phyloP scores from a whole-genome alignment of 2,329 filamentous ascomycete genomes.

The Colletotrichum lindemuthianum region DNA sequence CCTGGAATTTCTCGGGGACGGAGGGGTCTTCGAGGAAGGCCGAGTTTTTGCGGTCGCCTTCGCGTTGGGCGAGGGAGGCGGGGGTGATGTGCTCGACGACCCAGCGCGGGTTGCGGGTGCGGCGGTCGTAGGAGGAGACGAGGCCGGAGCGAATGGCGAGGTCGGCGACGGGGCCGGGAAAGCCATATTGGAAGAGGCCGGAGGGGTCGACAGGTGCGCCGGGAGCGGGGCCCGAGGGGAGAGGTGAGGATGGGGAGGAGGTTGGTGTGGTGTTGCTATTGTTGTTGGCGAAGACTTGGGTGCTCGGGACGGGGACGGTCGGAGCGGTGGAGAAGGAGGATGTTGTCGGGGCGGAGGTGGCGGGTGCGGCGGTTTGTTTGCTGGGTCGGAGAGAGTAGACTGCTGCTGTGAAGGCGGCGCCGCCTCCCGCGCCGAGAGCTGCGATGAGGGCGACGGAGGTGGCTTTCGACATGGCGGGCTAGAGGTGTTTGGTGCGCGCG shows the following conservation, averaged over 20 bases:
- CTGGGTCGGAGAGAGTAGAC: slow-evolving; percentile 68
- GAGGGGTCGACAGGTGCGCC: slow-evolving; percentile 73
- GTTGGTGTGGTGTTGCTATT: slow-evolving; percentile 39
- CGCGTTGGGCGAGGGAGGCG: slow-evolving; percentile 76
- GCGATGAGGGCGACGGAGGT: slow-evolving; percentile 77
- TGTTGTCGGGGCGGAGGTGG: slow-evolving; percentile 42
- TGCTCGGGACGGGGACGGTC: slow-evolving; percentile 62
- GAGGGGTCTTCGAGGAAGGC: slow-evolving; percentile 82
- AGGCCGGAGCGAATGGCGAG: slow-evolving; percentile 80
- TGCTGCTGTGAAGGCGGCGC: slow-evolving; percentile 77
- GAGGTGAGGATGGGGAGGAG: slow-evolving; percentile 40
- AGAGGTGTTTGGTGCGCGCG: slow-evolving; percentile 6
- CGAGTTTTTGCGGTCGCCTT: slow-evolving; percentile 86
- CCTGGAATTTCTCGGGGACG: slow-evolving; percentile 89
- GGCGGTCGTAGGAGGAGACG: slow-evolving; percentile 89
- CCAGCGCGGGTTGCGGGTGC: slow-evolving; percentile 92
- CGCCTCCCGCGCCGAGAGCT: slow-evolving; percentile 78
- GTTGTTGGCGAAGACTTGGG: slow-evolving; percentile 59
- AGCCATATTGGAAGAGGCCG: slow-evolving; percentile 86
- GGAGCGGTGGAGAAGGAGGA: slow-evolving; percentile 42
- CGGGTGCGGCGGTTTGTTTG: slow-evolving; percentile 44
- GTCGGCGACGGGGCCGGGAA: slow-evolving; percentile 90
- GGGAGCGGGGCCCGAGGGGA: slow-evolving; percentile 42
- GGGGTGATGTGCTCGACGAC: slow-evolving; percentile 97
- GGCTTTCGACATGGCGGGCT: slow-evolving; percentile 76